These are phyloP conservation scores for Lophium mytilinum DNA, from an alignment of 495 filamentous ascomycete species.

Conservation along the genomic window DNA sequence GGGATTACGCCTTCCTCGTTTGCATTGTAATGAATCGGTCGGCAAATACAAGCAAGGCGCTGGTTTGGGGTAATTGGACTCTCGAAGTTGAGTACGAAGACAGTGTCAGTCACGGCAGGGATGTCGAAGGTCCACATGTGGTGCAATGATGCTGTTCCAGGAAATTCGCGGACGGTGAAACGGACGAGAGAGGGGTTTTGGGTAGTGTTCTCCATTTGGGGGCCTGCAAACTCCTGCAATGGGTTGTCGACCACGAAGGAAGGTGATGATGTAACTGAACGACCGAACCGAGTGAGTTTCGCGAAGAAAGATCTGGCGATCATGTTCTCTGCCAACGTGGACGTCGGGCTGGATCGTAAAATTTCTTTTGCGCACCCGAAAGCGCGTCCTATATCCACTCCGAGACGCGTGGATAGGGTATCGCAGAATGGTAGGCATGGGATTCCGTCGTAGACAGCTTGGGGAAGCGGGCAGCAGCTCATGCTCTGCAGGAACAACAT, in stretches of 20 bases:
- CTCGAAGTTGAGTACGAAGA: neutral
- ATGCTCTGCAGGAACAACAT: neutral
- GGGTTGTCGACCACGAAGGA: neutral
- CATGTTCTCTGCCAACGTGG: neutral
- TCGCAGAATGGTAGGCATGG: slow-evolving; percentile 1
- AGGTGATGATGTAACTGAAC: neutral
- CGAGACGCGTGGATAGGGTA: neutral
- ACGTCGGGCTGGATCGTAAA: neutral
- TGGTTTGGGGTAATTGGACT: neutral
- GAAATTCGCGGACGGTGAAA: neutral
- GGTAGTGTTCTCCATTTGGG: neutral
- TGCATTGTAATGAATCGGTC: neutral
- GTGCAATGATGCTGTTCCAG: neutral
- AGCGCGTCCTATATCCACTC: neutral
- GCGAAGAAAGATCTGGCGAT: neutral
- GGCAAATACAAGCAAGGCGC: neutral
- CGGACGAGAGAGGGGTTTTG: neutral
- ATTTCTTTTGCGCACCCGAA: neutral
- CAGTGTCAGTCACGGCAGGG: neutral
- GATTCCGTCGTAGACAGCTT: neutral
- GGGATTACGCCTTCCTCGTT: neutral
- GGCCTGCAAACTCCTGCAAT: neutral
- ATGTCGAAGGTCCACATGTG: neutral
- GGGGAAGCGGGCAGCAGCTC: neutral
- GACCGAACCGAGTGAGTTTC: neutral